phyloP scores from a whole-genome alignment of 1,139 yeast genomes.

The Diutina catenulata region DNA sequence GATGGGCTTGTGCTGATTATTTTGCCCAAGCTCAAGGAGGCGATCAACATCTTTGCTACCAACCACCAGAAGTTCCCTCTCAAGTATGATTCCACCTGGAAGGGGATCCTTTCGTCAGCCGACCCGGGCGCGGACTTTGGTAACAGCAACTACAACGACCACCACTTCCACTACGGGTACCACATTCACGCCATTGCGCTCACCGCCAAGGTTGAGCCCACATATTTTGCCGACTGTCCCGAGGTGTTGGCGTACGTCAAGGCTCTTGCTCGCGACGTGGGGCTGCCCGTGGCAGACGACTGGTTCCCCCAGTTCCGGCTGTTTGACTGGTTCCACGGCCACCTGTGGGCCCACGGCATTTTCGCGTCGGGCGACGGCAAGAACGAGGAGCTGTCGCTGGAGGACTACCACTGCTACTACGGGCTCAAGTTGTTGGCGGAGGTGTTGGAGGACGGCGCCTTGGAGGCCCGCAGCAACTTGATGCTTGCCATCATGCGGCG shows the following conservation, averaged over 20 bases:
- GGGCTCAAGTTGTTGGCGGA: conserved; percentile 30
- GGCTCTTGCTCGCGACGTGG: conserved; percentile 10
- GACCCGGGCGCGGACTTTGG: conserved; percentile 43
- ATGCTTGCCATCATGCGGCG: conserved; percentile 32
- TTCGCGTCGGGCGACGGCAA: conserved; percentile 35
- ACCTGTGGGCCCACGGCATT: conserved; percentile 36
- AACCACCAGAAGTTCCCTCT: conserved; percentile 53
- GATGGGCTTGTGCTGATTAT: conserved; percentile 27
- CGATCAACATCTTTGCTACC: conserved; percentile 45
- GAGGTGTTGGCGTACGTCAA: conserved; percentile 8
- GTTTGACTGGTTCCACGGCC: conserved; percentile 38
- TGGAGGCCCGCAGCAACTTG: conserved; percentile 29
- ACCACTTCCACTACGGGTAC: conserved; percentile 45
- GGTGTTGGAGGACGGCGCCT: conserved; percentile 19
- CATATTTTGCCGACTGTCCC: not conserved
- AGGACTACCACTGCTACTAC: conserved; percentile 34
- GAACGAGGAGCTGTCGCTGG: conserved; percentile 35
- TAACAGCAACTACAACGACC: conserved; percentile 43
- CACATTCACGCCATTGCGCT: conserved; percentile 33
- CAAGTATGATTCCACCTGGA: conserved; percentile 58
- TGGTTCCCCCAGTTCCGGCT: conserved; percentile 30
- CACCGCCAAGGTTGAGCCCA: conserved; percentile 7
- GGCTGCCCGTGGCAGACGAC: conserved; percentile 8
- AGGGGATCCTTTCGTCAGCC: conserved; percentile 56
- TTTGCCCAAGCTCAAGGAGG: conserved; percentile 41